These are phyloP conservation scores for Nothophaeocryptopus gaeumannii DNA, from an alignment of 2,329 filamentous ascomycete species.

Conservation along the genomic window DNA sequence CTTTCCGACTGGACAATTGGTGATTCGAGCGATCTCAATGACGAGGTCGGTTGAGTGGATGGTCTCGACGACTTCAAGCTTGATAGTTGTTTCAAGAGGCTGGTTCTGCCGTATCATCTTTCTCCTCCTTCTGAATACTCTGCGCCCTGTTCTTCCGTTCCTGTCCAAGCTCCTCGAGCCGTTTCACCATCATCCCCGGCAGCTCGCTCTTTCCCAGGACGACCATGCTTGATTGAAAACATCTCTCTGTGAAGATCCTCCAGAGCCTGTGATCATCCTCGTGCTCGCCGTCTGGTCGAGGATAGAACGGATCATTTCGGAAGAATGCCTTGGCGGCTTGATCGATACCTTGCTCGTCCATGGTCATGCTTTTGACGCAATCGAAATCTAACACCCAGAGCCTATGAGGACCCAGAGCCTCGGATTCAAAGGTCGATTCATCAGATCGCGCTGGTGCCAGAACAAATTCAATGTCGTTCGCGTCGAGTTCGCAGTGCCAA, in stretches of 20 bases:
- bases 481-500: constrained; percentile 50
- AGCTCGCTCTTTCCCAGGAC: constrained; percentile 12
- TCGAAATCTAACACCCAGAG: constrained; percentile 56
- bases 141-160: no score
- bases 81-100: no score
- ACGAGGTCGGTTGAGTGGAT: no score
- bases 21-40: no score
- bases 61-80: no score
- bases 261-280: constrained; percentile 13
- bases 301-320: constrained; percentile 54
- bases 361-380: constrained; percentile 53
- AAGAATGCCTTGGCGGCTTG: constrained; percentile 46
- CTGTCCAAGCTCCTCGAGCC: constrained; percentile 8
- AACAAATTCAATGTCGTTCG: constrained; percentile 57
- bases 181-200: constrained; percentile 12
- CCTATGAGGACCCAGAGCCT: constrained; percentile 9
- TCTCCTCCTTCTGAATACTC: no score
- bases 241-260: constrained; percentile 10
- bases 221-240: constrained; percentile 5
- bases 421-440: constrained; percentile 1
- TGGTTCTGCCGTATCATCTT: no score
- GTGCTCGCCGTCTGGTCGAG: constrained; percentile 35
- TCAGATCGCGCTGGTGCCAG: constrained; percentile 33
- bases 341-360: constrained; percentile 42
- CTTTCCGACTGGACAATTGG: no score